Base-by-base conservation (phyloP, 495 filamentous ascomycete genomes). In the Aspergillus asperescens region DNA sequence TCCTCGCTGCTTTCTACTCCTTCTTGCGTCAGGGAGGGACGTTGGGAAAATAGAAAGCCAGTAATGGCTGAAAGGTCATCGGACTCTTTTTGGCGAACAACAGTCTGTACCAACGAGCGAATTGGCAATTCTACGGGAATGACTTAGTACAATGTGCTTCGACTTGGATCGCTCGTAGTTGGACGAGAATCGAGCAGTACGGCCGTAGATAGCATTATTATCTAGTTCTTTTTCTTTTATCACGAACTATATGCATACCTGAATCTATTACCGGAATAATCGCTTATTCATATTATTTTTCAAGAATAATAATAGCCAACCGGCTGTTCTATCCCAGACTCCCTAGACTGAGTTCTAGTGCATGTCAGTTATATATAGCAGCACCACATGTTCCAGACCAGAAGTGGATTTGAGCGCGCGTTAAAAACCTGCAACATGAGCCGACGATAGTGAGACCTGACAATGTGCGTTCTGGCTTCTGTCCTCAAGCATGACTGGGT, bases 181-280 rank as follows among this genome's bases (percentile, higher is more conserved):
- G 20, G 22, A 39, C 16, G 23, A 6, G 23, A n/a, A 12, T 7
- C 18, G 20, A 12, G 20, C 22, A 18, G 32, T 27, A 49, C 46
- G 29, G 10, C 32, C 23, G 22, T 49, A 39, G 32, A 32, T 39
- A 39, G 46, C 46, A 25, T 49, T 49, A 39, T 49, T 49, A 39
- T 49, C 24, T 39, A 39, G 13, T 39, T 49, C 31, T 43, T 15
- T 16, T 48, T 45, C n/a, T 22, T 34, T 4, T 35, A 23, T 49
- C 12, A 40, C 10, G 37, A 40, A 15, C 25, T 15, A 31, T 8
- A 27, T 32, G 22, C 31, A 24, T 40, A 29, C n/a, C 34, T 31
- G 23, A 31, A 25, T 40, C 18, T 34, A 8, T 28, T 7, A 35
- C 7, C n/a, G 32, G n/a, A 42, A 20, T 7, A 20, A 48, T 35